Evolutionary conservation across 2,329 filamentous ascomycete genomes (phyloP).

Genomic region (Penicillium sumatraense): DNA sequence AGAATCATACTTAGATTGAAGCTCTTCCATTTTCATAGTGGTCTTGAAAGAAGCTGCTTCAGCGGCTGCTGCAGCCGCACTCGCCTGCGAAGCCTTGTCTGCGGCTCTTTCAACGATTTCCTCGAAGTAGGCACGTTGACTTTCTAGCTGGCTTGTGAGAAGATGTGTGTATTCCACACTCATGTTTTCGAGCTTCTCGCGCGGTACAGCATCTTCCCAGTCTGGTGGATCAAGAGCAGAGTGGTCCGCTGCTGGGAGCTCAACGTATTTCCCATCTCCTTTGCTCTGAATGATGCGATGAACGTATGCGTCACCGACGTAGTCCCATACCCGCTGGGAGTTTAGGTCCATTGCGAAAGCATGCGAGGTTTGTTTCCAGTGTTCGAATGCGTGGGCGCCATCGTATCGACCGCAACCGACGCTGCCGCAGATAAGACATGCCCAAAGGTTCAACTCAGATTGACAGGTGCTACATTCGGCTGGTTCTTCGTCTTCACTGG

Average conservation of each 20-base stretch:
- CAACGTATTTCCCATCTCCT: conserved; percentile 87
- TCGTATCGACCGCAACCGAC: conserved; percentile 96
- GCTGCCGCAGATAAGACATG: conserved; percentile 90
- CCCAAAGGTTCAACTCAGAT: conserved; percentile 83
- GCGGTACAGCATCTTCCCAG: conserved; percentile 51
- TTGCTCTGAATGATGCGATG: conserved; percentile 94
- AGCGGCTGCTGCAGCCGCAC: conserved; percentile 55
- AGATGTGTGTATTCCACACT: conserved; percentile 94
- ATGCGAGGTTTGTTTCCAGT: conserved; percentile 88
- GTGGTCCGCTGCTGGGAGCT: conserved; percentile 70
- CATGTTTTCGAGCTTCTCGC: conserved; percentile 74
- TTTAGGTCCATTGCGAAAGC: conserved; percentile 91
- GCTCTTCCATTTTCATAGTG: conserved; percentile 55
- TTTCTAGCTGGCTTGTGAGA: conserved; percentile 89
- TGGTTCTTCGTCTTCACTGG: conserved; percentile 59
- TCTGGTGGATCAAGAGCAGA: conserved; percentile 48
- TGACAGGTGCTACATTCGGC: conserved; percentile 78
- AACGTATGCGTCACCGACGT: conserved; percentile 92
- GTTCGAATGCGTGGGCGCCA: conserved; percentile 87
- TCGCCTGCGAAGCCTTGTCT: conserved; percentile 82
- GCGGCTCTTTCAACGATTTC: conserved; percentile 86
- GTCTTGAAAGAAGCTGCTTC: conserved; percentile 70
- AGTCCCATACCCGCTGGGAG: conserved; percentile 97
- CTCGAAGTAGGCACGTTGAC: conserved; percentile 91
- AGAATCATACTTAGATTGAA: conserved; percentile 60